Evolutionary conservation across 345 rosid species (phyloP).

Genomic region (Geranium brycei): DNA sequence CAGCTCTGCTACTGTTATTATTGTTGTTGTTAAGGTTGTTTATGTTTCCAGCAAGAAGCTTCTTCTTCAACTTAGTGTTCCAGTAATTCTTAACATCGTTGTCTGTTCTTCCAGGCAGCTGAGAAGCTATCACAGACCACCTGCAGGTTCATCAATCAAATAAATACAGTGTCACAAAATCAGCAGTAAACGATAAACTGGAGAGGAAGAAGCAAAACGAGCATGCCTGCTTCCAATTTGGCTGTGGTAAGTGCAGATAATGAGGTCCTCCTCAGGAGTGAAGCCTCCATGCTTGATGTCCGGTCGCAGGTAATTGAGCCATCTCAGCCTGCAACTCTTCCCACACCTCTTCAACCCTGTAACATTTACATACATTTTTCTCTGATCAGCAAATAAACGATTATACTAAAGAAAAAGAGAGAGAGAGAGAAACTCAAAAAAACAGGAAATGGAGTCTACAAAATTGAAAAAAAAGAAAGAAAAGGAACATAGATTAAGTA

Average conservation of each 20-base stretch:
- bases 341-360: slow-evolving; percentile 77
- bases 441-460: too few species aligned
- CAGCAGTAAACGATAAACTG: too few species aligned
- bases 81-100: slow-evolving; percentile 87
- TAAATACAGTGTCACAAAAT: too few species aligned
- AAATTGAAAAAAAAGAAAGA: too few species aligned
- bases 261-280: slow-evolving; percentile 59
- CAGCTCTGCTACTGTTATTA: too few species aligned
- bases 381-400: too few species aligned
- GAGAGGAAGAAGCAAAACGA: too few species aligned
- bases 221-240: slow-evolving; percentile 52
- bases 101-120: slow-evolving; percentile 78
- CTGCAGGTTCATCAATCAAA: slow-evolving; percentile 14
- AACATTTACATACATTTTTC: too few species aligned
- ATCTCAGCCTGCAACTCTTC: slow-evolving; percentile 82
- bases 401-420: too few species aligned
- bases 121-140: slow-evolving; percentile 90
- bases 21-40: too few species aligned
- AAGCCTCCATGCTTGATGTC: slow-evolving; percentile 86
- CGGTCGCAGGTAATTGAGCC: slow-evolving; percentile 86
- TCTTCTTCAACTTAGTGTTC: slow-evolving; percentile 91
- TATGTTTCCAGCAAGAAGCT: slow-evolving; percentile 15
- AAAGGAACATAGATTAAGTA: too few species aligned
- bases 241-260: slow-evolving; percentile 53
- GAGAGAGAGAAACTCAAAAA: too few species aligned